A percentile compares a stretch with the other conserved stretches of the same genome.
Conservation (phyloP, 371 early-diverging fungal genomes). For the Apophysomyces sp. region DNA sequence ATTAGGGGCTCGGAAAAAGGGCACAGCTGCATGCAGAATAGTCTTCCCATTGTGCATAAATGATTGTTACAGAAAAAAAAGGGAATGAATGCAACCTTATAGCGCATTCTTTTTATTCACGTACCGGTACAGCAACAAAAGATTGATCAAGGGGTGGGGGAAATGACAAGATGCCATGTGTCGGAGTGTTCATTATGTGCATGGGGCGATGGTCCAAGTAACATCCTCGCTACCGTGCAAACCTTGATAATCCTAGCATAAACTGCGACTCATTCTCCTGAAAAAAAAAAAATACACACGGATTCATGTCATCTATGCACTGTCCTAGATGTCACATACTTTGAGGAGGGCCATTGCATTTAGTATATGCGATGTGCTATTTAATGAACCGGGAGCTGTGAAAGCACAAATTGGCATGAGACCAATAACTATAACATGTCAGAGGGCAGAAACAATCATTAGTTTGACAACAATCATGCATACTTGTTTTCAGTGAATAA, state of each 20-base stretch:
- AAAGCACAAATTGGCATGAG: too few species aligned
- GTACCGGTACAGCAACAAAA: background rate
- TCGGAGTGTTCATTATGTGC: background rate
- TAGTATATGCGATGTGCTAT: too few species aligned
- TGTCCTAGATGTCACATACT: too few species aligned
- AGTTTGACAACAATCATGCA: too few species aligned
- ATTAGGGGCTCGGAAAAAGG: background rate
- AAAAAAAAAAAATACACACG: background rate
- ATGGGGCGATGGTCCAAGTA: background rate
- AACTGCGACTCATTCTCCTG: background rate
- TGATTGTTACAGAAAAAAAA: background rate
- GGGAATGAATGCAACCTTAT: background rate
- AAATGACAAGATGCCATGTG: background rate
- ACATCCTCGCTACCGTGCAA: background rate
- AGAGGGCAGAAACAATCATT: too few species aligned
- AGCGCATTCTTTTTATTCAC: background rate
- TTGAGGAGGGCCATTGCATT: background rate
- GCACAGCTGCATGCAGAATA: background rate
- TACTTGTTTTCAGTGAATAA: too few species aligned
- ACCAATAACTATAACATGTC: too few species aligned
- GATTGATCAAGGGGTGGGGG: background rate
- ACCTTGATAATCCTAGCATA: background rate
- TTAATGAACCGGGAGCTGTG: too few species aligned
- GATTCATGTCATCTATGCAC: too few species aligned
- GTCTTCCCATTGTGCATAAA: background rate